Evolutionary conservation across 2,329 filamentous ascomycete species (phyloP), one percentile per base, ranked within the genome.

Genomic region (Stagonosporopsis chrysanthemi): DNA sequence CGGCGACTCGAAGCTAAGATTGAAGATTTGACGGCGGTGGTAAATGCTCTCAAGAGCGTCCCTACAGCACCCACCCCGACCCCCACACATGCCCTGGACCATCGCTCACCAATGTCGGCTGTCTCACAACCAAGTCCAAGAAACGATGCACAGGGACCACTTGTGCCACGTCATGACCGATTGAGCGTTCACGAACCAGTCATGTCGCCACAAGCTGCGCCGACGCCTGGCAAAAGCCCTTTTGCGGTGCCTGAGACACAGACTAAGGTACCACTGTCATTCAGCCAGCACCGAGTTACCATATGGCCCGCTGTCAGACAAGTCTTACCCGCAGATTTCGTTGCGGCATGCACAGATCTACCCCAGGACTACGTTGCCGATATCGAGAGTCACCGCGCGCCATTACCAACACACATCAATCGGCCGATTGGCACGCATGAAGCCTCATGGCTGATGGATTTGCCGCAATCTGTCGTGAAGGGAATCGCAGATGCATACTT

Each of bases 401-500:
- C 78, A 6, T 65, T 84, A 14, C 74, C 80, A 70, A 77, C 73
- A 68, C 70, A 60, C 67, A 74, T 64, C 29, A 54, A 68, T 35
- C 70, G 73, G 3, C 78, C 75, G 22, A 70, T 74, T 12, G 61
- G 74, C 8, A 73, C 66, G 33, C 50, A 53, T 6, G 61, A 69
- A 14, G 70, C 71, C 1, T 65, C 63, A 24, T 84, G 81, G 82
- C 65, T 84, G 31, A 78, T 81, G 42, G 70, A 72, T 3, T 73
- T 84, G 3, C 80, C 80, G 8, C 66, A 83, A 29, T 77, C 80
- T 0, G 77, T 81, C 38, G 76, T 84, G 51, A 82, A 81, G 58
- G 81, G 81, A 0, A 74, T 85, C n/a, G 78, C 80, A 8, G 80
- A 83, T 69, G 80, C 80, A 0, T 84, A 83, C 58, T 84, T 84